Evolutionary conservation across 148 eudicot genomes (phyloP), one percentile per base, ranked within the genome.

Genomic region (Diospyros lotus): DNA sequence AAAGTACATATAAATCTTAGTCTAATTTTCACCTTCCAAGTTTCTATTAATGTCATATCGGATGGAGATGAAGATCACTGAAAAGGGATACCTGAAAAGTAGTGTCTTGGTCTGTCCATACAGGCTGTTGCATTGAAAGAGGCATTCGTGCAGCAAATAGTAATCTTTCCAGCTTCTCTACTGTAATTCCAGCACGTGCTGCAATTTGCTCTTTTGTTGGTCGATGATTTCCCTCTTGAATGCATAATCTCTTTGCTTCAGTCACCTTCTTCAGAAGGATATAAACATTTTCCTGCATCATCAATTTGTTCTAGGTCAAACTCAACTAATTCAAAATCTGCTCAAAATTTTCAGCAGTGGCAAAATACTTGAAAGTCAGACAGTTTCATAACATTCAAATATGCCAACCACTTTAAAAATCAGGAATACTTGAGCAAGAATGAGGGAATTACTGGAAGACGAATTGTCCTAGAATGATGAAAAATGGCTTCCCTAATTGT

Each of bases 201-300:
- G 99, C 98, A 46, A 96, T 77, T 56, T 93, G 88, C 79, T 88
- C 93, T 66, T 73, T 79, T n/a, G 86, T 82, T 4, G 99, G 99
- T 64, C 76, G 70, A 55, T 79, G 84, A 69, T 81, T 80, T 40
- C 96, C 98, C 72, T 91, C 90, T 82, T 82, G 89, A 45, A 89
- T 77, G 79, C 82, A 89, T 70, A 42, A 44, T 71, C 80, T 88
- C 78, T 86, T 93, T 58, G 97, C 97, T 76, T 91, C 93, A 14
- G 75, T 66, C 53, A 96, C 89, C 83, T 93, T 96, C 65, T 83
- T 78, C 66, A 89, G 89, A 73, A 93, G 96, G 79, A 62, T 76
- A 74, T 96, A 89, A 72, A 91, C 84, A 73, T 80, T 91, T 63
- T 88, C 99, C 99, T 96, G 84, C 82, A 89, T 60, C 48, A 76